Percentiles rank a stretch among this genome's conserved stretches.
phyloP scores from a whole-genome alignment of 1,284 basidiomycete genomes.

The Polyporus tsugae region DNA sequence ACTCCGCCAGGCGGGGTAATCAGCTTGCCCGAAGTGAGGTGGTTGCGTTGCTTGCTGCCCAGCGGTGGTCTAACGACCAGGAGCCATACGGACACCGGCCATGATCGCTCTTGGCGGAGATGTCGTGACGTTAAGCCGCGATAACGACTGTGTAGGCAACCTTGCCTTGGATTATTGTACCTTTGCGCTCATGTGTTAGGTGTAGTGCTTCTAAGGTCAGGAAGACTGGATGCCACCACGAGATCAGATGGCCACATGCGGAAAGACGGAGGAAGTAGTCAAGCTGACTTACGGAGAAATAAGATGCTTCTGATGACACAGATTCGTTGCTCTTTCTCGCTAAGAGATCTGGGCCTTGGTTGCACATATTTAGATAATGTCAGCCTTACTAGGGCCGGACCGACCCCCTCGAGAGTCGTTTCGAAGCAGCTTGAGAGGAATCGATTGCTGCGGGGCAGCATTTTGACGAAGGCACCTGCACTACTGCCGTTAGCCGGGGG shows the following conservation, averaged over 20 bases:
- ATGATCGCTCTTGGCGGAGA: conserved; percentile 11
- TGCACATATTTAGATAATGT: neutral
- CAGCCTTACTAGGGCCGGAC: neutral
- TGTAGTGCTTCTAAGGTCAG: neutral
- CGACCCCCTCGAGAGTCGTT: neutral
- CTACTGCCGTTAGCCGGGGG: neutral
- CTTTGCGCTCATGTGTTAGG: conserved; percentile 1
- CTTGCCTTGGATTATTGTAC: neutral
- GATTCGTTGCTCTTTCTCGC: neutral
- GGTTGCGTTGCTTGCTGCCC: neutral
- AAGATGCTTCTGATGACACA: conserved; percentile 16
- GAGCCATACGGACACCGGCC: conserved; percentile 6
- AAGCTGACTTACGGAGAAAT: conserved; percentile 11
- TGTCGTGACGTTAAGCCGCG: neutral
- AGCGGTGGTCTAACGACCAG: neutral
- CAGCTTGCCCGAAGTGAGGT: neutral
- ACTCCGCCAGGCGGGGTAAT: neutral
- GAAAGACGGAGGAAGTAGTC: neutral
- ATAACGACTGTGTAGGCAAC: neutral
- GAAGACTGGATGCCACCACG: neutral
- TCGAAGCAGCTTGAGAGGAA: neutral
- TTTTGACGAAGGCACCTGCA: neutral
- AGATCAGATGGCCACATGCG: conserved; percentile 11
- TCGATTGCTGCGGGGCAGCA: neutral
- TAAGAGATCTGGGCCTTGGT: neutral